phyloP scores from a whole-genome alignment of 2,329 filamentous ascomycete genomes.

The Diplodia corticola region DNA sequence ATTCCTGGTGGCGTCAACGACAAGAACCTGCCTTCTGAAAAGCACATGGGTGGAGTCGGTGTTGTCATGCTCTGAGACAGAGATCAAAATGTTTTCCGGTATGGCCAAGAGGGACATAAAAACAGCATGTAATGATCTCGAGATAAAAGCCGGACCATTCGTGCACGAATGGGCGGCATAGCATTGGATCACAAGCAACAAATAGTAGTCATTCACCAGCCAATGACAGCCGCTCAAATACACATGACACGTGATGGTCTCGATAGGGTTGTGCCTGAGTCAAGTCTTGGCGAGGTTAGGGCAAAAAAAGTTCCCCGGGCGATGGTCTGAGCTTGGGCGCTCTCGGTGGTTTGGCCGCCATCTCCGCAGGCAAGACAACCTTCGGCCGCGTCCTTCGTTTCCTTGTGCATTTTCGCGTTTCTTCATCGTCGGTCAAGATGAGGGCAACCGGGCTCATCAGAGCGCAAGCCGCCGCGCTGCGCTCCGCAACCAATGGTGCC shows the following conservation, averaged over 20 bases:
- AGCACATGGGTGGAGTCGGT: slow-evolving; percentile 80
- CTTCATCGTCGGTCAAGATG: slow-evolving; percentile 8
- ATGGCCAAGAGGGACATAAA: not conserved
- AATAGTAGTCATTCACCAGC: not conserved
- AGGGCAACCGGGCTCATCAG: slow-evolving; percentile 22
- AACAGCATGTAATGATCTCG: not conserved
- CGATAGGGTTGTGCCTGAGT: not conserved
- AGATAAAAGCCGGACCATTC: not conserved
- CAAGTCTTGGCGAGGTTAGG: not conserved
- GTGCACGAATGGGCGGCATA: not conserved
- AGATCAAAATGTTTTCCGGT: not conserved
- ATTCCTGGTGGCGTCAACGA: slow-evolving; percentile 82
- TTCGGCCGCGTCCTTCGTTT: slow-evolving; percentile 9
- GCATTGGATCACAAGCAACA: not conserved
- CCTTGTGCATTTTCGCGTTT: not conserved
- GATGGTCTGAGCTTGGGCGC: slow-evolving; percentile 11
- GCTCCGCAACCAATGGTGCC: slow-evolving; percentile 17
- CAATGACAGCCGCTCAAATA: not conserved
- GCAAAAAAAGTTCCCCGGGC: slow-evolving; percentile 21
- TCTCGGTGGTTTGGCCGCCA: slow-evolving; percentile 17
- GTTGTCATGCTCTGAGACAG: slow-evolving; percentile 70
- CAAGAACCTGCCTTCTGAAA: slow-evolving; percentile 74
- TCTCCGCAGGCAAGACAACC: slow-evolving; percentile 15
- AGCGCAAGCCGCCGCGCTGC: slow-evolving; percentile 14
- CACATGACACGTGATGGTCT: not conserved